Conservation (phyloP, 768 basidiomycete genomes). For the Naganishia randhawae region DNA sequence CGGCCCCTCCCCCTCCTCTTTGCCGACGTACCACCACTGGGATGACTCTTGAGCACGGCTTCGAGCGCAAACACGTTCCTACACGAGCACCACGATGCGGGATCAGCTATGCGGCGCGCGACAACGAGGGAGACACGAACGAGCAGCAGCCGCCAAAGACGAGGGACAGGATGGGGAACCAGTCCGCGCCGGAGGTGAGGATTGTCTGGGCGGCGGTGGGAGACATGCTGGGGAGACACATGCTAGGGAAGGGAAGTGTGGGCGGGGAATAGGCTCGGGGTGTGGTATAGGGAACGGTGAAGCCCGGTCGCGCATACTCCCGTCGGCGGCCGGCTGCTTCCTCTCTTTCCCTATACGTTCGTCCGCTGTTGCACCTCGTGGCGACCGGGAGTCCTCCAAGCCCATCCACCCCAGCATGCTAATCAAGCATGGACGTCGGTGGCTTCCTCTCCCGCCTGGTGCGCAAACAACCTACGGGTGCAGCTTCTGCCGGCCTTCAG, state of each 20-base stretch:
- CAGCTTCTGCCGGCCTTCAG: too few species aligned
- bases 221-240: neutral
- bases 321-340: too few species aligned
- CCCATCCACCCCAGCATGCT: neutral
- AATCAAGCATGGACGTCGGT: neutral
- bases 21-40: slow-evolving; percentile 64
- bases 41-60: slow-evolving; percentile 65
- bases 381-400: too few species aligned
- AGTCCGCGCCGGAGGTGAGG: slow-evolving; percentile 48
- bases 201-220: neutral
- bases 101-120: neutral
- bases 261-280: too few species aligned
- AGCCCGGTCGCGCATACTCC: too few species aligned
- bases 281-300: too few species aligned
- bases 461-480: neutral
- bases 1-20: too few species aligned
- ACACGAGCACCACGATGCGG: neutral
- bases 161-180: slow-evolving; percentile 62
- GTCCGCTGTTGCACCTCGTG: too few species aligned
- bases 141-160: slow-evolving; percentile 82
- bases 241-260: too few species aligned
- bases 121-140: slow-evolving; percentile 41
- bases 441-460: neutral
- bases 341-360: too few species aligned
- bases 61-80: slow-evolving; percentile 74